These are phyloP conservation scores for Coccomyxa sp. DNA, from an alignment of 139 green algal genomes.

Conservation along the genomic window DNA sequence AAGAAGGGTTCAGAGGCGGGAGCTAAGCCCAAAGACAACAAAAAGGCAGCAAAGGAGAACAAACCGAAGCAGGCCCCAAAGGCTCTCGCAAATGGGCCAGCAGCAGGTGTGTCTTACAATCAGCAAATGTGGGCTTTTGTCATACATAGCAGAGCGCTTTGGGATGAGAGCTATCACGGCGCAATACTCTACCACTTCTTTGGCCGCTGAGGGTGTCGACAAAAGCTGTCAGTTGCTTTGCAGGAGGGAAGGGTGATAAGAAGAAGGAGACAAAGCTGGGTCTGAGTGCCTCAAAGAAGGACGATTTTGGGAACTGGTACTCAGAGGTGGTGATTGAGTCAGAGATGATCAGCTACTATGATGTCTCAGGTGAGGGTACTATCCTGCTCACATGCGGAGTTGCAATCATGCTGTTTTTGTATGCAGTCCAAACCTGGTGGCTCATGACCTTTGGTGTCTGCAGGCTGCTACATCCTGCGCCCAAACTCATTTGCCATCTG, in stretches of 20 bases:
- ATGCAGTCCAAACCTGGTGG: neutral
- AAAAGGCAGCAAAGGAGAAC: constrained; percentile 32
- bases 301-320: constrained; percentile 92
- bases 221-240: neutral
- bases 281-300: constrained; percentile 71
- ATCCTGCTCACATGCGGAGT: neutral
- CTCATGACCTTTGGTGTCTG: neutral
- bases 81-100: neutral
- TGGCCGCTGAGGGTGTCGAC: neutral
- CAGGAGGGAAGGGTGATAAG: constrained; percentile 23
- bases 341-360: constrained; percentile 93
- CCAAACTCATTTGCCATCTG: constrained; percentile 93
- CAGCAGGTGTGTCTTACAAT: neutral
- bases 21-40: constrained; percentile 38
- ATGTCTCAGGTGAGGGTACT: constrained; percentile 69
- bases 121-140: too few species aligned
- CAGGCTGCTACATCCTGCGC: constrained; percentile 96
- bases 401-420: neutral
- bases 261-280: constrained; percentile 93
- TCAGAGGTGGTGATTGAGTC: constrained; percentile 43
- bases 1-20: constrained; percentile 5
- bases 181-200: neutral
- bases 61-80: constrained; percentile 10
- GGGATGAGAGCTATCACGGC: neutral
- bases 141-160: neutral